Evolutionary conservation across 1,139 yeast species (phyloP), one percentile per base, ranked within the genome.

Genomic region (Kodamaea plutei): DNA sequence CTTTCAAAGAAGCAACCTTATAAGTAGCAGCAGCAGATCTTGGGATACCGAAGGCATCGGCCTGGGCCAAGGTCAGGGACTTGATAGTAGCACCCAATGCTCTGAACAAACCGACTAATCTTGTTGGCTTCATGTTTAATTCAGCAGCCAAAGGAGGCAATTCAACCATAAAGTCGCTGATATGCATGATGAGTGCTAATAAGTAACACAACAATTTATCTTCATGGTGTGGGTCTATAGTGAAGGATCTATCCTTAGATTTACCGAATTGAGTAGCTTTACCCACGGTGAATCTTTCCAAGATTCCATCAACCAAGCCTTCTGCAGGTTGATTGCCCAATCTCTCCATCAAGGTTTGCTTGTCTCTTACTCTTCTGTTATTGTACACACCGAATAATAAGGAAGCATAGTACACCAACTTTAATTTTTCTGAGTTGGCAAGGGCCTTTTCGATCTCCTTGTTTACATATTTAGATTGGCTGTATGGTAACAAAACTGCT

Each of bases 91-190:
- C 93, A 35, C 99, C 98, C 44, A 91, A 61, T 8, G 89, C 83
- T 54, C 77, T 79, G 57, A 85, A 77, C 36, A 91, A 67, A 23
- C 75, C 76, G 8, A 69, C 73, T 36, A 88, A 61, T 51, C 77
- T 79, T 5, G 88, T 72, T 15, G 95, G 91, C 52, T 87, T 87
- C 52, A 88, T 61, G 35, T 87, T 82, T 37, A 91, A 67, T 54
- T 89, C 97, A 43, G 81, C 79, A 3, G 96, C 89, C 45, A 91
- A 62, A 14, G 95, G 94, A 6, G 84, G 73, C 26, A 88, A 61
- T 46, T 85, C 94, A 15, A 87, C 74, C 39, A 75, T 64, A 60
- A 78, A 91, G 43, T 76, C 78, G 52, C 85, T 88, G 36, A 89
- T 67, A 53, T 83, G 89, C 53, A 93, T 63, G 30, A 84, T 68